Percentiles rank a stretch among this genome's conserved stretches.
phyloP scores from a whole-genome alignment of 2,329 filamentous ascomycete species.

The Cladosporium sp. region DNA sequence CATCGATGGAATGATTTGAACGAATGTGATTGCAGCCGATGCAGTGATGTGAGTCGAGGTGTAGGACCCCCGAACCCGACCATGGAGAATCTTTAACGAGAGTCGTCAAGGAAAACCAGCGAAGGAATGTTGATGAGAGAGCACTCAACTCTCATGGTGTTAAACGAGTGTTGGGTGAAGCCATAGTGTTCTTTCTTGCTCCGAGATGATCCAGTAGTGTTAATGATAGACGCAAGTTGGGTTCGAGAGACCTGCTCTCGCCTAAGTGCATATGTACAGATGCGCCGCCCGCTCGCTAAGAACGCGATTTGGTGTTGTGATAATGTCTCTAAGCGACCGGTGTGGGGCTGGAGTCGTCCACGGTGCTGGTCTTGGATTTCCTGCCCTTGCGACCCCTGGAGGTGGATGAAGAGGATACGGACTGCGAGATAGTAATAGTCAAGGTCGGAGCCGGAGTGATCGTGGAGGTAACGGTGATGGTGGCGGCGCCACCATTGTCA shows the following conservation, averaged over 20 bases:
- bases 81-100: background rate
- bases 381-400: constrained; percentile 1
- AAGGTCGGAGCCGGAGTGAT: background rate
- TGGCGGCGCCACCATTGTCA: background rate
- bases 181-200: background rate
- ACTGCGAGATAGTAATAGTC: background rate
- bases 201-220: background rate
- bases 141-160: background rate
- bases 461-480: background rate
- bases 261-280: background rate
- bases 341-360: background rate
- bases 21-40: too few relatives aligned
- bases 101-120: background rate
- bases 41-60: too few relatives aligned
- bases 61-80: too few relatives aligned
- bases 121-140: background rate
- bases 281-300: background rate
- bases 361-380: background rate
- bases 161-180: background rate
- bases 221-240: background rate
- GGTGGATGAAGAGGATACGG: background rate
- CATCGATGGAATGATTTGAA: background rate
- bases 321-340: background rate
- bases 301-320: background rate
- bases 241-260: background rate